Evolutionary conservation across 345 rosid genomes (phyloP), one percentile per base, ranked within the genome.

Genomic region (Populus deltoides): DNA sequence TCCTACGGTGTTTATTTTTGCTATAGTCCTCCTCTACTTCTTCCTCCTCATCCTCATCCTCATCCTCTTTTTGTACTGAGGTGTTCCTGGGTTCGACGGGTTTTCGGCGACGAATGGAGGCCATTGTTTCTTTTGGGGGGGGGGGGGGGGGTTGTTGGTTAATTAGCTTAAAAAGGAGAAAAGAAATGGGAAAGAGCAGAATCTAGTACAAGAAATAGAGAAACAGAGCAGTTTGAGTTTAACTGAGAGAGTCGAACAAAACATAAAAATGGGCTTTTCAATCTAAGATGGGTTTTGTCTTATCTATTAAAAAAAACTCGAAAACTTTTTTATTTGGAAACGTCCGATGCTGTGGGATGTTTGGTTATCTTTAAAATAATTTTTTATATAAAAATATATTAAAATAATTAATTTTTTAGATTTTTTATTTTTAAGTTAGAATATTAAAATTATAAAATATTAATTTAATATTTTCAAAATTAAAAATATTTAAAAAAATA

Each of bases 81-180:
- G 18, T 49, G 17, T 72, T 71, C 47, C 17, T 25, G 66, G 66
- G 73, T 43, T 74, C 66, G 39, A 43, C 2, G 41, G 75, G 45
- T 24, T 75, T 80, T 53, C 66, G 71, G 20, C 79, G 69, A 17
- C 76, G 82, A 43, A 74, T 45, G 6, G 47, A 8, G 70, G 78
- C 53, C 82, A 79, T 79, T 59, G 29, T n/a, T 57, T n/a, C 59
- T 24, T 25, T 24, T 25, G 33, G 33, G 31, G 31, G 31, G 49
- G 49, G 45, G 22, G 35, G 3, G 53, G 53, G 49, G n/a, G 38
- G 7, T 5, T 1, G 38, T 39, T n/a, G 38, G 15, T 41, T 31
- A 43, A 59, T 41, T n/a, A 31, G 18, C 25, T 2, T 15, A n/a
- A 2, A 53, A 55, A 4, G 31, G 22, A 12, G 15, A 11, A 9